phyloP scores from a whole-genome alignment of 768 basidiomycete species.

The Coprinellus aureogranulatus region DNA sequence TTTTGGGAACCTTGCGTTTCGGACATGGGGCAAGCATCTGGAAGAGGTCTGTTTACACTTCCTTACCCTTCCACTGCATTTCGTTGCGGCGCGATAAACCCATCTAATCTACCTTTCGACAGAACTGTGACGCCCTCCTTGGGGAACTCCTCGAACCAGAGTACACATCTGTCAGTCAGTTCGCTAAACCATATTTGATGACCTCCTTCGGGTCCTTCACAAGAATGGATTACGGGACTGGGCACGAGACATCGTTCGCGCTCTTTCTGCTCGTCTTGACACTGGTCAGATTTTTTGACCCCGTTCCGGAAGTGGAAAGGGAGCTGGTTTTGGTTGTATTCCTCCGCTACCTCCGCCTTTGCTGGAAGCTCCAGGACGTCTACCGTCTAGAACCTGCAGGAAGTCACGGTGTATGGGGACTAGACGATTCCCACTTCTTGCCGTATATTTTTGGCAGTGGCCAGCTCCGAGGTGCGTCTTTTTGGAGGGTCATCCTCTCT shows the following conservation, averaged over 20 bases:
- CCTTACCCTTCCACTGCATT: slow-evolving; percentile 7
- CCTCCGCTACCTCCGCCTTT: slow-evolving; percentile 73
- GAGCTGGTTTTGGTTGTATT: slow-evolving; percentile 61
- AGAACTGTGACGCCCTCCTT: slow-evolving; percentile 58
- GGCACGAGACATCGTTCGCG: slow-evolving; percentile 89
- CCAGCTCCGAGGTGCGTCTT: slow-evolving; percentile 68
- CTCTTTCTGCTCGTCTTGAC: slow-evolving; percentile 72
- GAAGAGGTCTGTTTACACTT: slow-evolving; percentile 55
- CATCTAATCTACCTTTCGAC: slow-evolving; percentile 10
- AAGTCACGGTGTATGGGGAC: slow-evolving; percentile 96
- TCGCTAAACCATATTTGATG: slow-evolving; percentile 75
- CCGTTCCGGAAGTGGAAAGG: slow-evolving; percentile 60
- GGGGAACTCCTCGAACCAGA: slow-evolving; percentile 44
- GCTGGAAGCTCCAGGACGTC: slow-evolving; percentile 82
- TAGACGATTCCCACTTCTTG: slow-evolving; percentile 89
- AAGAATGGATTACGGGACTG: slow-evolving; percentile 95
- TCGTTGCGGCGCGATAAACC: slow-evolving; percentile 2
- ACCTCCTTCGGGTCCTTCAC: slow-evolving; percentile 86
- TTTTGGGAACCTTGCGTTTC: slow-evolving; percentile 90
- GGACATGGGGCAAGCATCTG: slow-evolving; percentile 76
- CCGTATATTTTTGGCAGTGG: slow-evolving; percentile 90
- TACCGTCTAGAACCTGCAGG: slow-evolving; percentile 95
- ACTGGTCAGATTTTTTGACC: slow-evolving; percentile 64
- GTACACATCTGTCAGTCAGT: slow-evolving; percentile 47
- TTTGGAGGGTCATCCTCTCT: slow-evolving; percentile 11